Evolutionary conservation across 2,329 filamentous ascomycete species (phyloP), one percentile per base, ranked within the genome.

Genomic region (Lasiodiplodia sp.): DNA sequence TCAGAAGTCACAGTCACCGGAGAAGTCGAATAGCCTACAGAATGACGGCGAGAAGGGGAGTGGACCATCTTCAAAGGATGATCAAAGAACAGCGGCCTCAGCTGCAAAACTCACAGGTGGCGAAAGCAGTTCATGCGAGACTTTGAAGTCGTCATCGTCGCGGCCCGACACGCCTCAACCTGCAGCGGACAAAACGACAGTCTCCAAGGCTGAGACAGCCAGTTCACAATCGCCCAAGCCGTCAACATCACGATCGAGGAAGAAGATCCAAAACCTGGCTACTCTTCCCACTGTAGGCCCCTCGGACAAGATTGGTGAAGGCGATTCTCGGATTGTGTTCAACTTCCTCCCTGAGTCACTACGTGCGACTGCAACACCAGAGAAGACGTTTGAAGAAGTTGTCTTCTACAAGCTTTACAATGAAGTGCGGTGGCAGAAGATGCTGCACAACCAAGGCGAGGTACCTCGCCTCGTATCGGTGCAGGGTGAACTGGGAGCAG

Each of bases 381-480:
- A 73, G 1, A 75, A 80, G 0, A 75, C 82, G 7, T 74, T 91
- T 1, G 83, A 84, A 4, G 81, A 87, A 1, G 83, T 85, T 18
- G 86, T 91, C 6, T 97, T 97, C 77, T 85, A 89, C 23, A 86
- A 85, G 49, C 82, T 97, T 18, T 88, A 88, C 65, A 81, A 86
- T 16, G 94, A 98, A 77, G 89, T 97, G 0, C 83, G 86, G 72
- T 99, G 95, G 94, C 91, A 95, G 76, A 91, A 88, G 71, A 98
- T 99, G 96, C 91, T 90, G 53, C 96, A 98, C 73, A 91, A 95
- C 72, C 92, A 93, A 40, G 94, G 96, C 31, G 91, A 96, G 74
- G 96, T 98, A 0, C 96, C 96, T 53, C 89, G 96, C 47, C 87
- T 97, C 2, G 93, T 98, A 7, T 94, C 93, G 60, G 94, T 97